Evolutionary conservation across 192 early-diverging fungal genomes (phyloP), one percentile per base, ranked within the genome.

Genomic region (Geranomyces michiganensis): DNA sequence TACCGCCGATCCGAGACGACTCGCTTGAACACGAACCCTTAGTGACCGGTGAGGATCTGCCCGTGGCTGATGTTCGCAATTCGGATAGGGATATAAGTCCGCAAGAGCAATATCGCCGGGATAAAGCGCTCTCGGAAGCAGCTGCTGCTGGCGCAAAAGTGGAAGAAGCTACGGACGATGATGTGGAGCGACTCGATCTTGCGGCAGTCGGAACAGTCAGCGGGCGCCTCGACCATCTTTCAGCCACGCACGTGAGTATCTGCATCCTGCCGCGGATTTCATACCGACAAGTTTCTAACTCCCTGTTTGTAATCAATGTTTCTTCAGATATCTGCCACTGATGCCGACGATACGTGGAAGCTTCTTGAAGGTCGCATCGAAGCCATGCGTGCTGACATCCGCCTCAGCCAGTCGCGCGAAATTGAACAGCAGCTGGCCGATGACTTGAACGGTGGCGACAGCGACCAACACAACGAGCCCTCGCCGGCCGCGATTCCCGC

Each of bases 271-370:
- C 36, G 36, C 36, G 36, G 10, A 7, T 41, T 41, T 41, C 3
- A 41, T 7, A 41, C n/a, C n/a, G n/a, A n/a, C n/a, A n/a, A n/a
- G n/a, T n/a, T n/a, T n/a, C n/a, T n/a, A n/a, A n/a, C n/a, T n/a
- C n/a, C n/a, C n/a, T n/a, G 46, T 47, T 14, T n/a, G 46, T n/a
- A n/a, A n/a, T 47, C 46, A 8, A 4, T 55, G 51, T 55, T 55
- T n/a, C 19, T 31, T 27, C 26, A 60, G 58, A 60, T 60, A 5
- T 27, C 58, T 2, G 8, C 58, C 2, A 26, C 15, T 33, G 58
- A 6, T 7, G 58, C 58, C 27, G 58, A 60, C 31, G 31, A 33
- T 10, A 49, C 64, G 0, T 65, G 64, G 64, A 65, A 26, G 24
- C 41, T 15, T 9, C 12, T 65, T n/a, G 45, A 29, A 24, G 31